phyloP scores from a whole-genome alignment of 371 early-diverging fungal genomes.

The Choanephora cucurbitarum region DNA sequence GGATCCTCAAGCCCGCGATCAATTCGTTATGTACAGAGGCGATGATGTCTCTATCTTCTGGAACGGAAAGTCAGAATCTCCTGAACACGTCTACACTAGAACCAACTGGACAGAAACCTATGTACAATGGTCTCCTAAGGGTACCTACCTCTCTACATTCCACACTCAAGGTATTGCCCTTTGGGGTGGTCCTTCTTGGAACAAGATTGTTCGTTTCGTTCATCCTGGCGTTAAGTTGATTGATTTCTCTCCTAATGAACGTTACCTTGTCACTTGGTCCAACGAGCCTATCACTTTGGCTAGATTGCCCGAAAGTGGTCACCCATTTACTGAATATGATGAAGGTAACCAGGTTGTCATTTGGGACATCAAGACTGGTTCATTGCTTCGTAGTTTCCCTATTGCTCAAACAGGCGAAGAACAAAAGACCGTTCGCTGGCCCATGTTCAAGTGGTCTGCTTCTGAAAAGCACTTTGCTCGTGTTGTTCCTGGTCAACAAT shows the following conservation, averaged over 20 bases:
- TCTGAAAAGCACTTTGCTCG: conserved; percentile 94
- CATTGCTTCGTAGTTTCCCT: conserved; percentile 87
- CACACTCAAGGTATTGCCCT: conserved; percentile 93
- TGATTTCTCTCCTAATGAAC: conserved; percentile 94
- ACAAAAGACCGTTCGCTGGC: conserved; percentile 82
- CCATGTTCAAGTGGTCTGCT: conserved; percentile 96
- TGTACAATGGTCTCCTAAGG: conserved; percentile 93
- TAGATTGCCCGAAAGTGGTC: conserved; percentile 53
- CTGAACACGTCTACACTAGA: conserved; percentile 78
- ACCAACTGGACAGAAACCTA: conserved; percentile 93
- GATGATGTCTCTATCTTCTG: conserved; percentile 85
- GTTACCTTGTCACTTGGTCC: conserved; percentile 90
- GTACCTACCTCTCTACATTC: conserved; percentile 92
- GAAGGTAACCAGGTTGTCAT: conserved; percentile 80
- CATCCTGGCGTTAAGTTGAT: conserved; percentile 91
- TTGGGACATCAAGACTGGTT: conserved; percentile 92
- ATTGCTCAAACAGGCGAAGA: conserved; percentile 47
- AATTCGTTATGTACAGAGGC: conserved; percentile 86
- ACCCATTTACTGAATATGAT: conserved; percentile 76
- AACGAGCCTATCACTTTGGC: conserved; percentile 78
- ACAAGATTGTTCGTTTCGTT: conserved; percentile 86
- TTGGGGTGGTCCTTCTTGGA: conserved; percentile 96
- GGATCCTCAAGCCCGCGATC: conserved; percentile 88
- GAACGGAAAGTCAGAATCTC: conserved; percentile 87
- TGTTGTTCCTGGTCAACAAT: conserved; percentile 75